Conservation (phyloP, 257 asterid species). For the Jacaranda mimosifolia region DNA sequence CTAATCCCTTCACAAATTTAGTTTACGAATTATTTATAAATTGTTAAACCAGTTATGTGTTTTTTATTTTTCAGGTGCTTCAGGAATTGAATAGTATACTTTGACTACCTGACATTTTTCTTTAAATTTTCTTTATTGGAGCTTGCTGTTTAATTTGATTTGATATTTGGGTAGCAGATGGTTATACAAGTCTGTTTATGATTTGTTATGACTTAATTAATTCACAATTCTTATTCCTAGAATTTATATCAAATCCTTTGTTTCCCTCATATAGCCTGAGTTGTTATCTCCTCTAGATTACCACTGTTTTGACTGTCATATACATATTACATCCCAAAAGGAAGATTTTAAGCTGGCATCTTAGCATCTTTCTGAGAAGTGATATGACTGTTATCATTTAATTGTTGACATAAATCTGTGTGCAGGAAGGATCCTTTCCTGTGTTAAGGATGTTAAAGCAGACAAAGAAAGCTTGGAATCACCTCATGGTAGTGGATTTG, state of each 20-base stretch:
- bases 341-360: no score
- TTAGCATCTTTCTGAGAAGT: no score
- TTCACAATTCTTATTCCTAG: constrained; percentile 5
- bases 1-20: background rate
- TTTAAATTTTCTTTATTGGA: no score
- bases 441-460: constrained; percentile 51
- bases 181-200: background rate
- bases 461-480: constrained; percentile 45
- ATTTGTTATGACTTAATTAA: constrained; percentile 1
- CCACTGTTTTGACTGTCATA: no score
- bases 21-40: background rate
- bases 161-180: no score
- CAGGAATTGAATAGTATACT: background rate
- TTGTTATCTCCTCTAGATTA: no score
- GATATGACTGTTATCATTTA: constrained; percentile 7
- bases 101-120: no score
- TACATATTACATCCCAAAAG: no score
- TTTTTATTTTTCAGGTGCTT: background rate
- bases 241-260: background rate
- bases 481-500: constrained; percentile 42
- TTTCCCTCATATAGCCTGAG: no score
- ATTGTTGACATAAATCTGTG: constrained; percentile 19
- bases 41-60: background rate
- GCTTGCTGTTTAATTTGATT: no score
- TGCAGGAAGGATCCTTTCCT: constrained; percentile 86